Percentiles rank a stretch among this genome's conserved stretches.
Conservation (phyloP, 1,284 basidiomycete genomes). For the Ceratobasidium sp. region DNA sequence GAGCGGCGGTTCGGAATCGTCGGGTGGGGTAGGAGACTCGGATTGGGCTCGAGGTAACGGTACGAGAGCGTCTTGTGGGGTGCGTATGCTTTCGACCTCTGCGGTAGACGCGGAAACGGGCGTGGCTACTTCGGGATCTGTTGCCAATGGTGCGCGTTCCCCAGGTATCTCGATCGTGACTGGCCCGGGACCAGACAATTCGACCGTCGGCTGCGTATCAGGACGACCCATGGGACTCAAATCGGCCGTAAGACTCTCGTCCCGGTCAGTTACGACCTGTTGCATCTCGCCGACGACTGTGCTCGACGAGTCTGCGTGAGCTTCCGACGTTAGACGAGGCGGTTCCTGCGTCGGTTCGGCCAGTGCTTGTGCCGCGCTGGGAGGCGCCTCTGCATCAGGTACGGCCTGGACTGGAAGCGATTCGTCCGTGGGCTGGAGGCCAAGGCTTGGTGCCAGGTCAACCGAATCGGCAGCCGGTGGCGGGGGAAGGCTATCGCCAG, state of each 20-base stretch:
- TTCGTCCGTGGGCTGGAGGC: not conserved
- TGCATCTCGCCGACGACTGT: too few species aligned
- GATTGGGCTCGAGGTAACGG: not conserved
- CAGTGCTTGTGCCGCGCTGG: not conserved
- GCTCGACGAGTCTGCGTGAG: not conserved
- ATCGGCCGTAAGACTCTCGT: not conserved
- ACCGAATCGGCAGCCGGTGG: not conserved
- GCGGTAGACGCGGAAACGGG: not conserved
- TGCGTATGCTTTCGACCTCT: not conserved
- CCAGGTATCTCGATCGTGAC: slow-evolving; percentile 6
- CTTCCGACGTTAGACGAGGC: not conserved
- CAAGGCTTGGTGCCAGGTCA: not conserved
- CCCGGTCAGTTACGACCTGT: not conserved
- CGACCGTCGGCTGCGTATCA: not conserved
- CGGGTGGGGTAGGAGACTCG: not conserved
- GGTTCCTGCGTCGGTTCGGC: not conserved
- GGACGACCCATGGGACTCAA: not conserved
- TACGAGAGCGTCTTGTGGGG: not conserved
- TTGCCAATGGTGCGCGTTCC: not conserved
- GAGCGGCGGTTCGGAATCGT: not conserved
- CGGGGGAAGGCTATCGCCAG: not conserved
- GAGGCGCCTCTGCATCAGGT: not conserved
- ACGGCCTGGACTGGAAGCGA: not conserved
- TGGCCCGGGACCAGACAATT: not conserved
- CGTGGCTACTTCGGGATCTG: not conserved